Conservation (phyloP, 1,284 basidiomycete species). For the Cutaneotrichosporon sp. region DNA sequence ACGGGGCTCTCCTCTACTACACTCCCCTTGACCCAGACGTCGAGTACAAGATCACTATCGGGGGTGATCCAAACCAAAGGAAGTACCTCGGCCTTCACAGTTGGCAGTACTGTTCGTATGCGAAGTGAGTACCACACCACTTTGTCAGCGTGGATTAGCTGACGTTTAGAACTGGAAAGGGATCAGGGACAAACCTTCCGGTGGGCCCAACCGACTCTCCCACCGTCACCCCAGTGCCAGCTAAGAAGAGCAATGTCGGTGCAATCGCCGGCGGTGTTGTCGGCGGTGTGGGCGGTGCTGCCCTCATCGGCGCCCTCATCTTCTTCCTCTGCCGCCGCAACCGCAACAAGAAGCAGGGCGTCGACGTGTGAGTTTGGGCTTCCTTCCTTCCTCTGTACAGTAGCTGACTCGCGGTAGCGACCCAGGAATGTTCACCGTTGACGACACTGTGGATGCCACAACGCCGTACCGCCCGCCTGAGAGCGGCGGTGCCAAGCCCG, state of each 20-base stretch:
- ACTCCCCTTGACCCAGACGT: neutral
- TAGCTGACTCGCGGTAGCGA: neutral
- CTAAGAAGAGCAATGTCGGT: slow-evolving; percentile 26
- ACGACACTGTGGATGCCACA: neutral
- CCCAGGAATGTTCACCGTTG: neutral
- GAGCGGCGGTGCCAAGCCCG: neutral
- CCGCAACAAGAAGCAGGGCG: slow-evolving; percentile 3
- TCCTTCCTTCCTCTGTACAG: neutral
- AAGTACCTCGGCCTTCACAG: neutral
- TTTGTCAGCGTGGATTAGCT: neutral
- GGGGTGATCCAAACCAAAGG: neutral
- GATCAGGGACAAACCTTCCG: too few species aligned
- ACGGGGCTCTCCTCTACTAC: neutral
- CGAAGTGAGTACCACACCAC: neutral
- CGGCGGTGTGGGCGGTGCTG: slow-evolving; percentile 42
- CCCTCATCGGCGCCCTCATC: slow-evolving; percentile 33
- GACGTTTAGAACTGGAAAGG: too few species aligned
- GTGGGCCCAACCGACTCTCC: neutral
- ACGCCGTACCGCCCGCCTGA: neutral
- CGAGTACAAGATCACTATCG: neutral
- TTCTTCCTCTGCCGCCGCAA: slow-evolving; percentile 37
- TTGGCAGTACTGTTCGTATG: neutral
- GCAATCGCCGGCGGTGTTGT: slow-evolving; percentile 49
- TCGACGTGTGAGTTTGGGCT: neutral
- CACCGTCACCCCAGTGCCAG: too few species aligned